phyloP scores from a whole-genome alignment of 257 asterid species.

The Ilex aquifolium region DNA sequence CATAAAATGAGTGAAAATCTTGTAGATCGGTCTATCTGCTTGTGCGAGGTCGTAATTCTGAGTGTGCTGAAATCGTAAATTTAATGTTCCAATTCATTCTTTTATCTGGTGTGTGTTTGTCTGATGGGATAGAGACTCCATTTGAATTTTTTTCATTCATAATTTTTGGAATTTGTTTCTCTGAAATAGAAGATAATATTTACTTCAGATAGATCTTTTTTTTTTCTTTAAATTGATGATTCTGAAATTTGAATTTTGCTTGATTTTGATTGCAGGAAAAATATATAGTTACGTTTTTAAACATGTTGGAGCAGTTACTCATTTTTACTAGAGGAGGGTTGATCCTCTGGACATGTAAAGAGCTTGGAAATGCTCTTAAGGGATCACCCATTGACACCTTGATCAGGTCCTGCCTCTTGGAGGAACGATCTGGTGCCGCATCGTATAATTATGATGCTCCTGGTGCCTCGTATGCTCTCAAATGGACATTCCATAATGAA shows the following conservation, averaged over 20 bases:
- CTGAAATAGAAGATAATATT: too few relatives aligned
- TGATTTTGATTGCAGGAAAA: constrained; percentile 31
- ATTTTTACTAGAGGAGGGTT: constrained; percentile 93
- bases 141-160: too few relatives aligned
- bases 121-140: too few relatives aligned
- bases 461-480: constrained; percentile 89
- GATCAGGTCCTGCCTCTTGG: constrained; percentile 94
- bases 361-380: constrained; percentile 92
- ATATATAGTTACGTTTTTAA: constrained; percentile 12
- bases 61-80: too few relatives aligned
- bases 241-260: not conserved
- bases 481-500: constrained; percentile 95
- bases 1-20: too few relatives aligned
- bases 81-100: too few relatives aligned
- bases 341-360: constrained; percentile 98
- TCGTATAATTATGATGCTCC: constrained; percentile 82
- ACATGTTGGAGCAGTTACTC: constrained; percentile 88
- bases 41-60: too few relatives aligned
- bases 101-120: too few relatives aligned
- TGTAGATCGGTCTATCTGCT: too few relatives aligned
- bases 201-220: not conserved
- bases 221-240: not conserved
- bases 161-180: too few relatives aligned
- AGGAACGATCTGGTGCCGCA: constrained; percentile 90
- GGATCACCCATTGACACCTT: constrained; percentile 91